Evolutionary conservation across 805 yeast genomes (phyloP), one percentile per base, ranked within the genome.

Genomic region (Saturnispora hagleri): DNA sequence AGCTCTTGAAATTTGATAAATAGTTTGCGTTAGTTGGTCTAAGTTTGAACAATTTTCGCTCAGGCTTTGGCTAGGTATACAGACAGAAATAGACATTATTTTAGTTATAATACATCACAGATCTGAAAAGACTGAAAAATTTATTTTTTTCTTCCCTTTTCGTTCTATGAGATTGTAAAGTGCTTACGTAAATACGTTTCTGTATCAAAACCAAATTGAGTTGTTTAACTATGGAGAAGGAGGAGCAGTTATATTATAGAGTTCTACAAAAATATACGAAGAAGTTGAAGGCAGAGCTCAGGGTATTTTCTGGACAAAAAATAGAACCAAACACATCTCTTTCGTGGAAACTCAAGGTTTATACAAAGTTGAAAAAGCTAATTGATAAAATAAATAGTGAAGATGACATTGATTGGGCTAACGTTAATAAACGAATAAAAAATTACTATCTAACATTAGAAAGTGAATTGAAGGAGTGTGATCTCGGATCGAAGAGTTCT

Each of bases 1-100:
- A 2, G 82, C 80, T 60, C 84, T 80, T 12, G 96, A 90, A 15
- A 90, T 74, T 65, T 89, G 95, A 60, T 89, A 86, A 1, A 86
- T 81, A 1, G 80, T 73, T 53, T 77, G 72, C 0, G 95, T 89
- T 13, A 80, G 81, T 62, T 89, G 96, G 55, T 83, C 83, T 47
- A 87, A 69, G 57, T 82, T 83, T 38, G 27, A 9, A 12, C 43
- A 34, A 22, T 35, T 36, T 34, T 49, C 36, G 10, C 46, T 46
- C 15, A 49, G 12, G 15, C 42, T 38, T 38, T 12, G n/a, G 8
- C 43, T 31, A 10, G 51, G 43, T 15, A 49, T 15, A 34, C 51
- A 49, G 18, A 49, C 51, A 22, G 51, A 49, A 18, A 43, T 28
- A 13, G 47, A 18, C 45, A 41, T 49, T 31, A 4, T 28, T 9